Evolutionary conservation across 176 grass and related monocot species (phyloP).

Genomic region (Pharus latifolius): DNA sequence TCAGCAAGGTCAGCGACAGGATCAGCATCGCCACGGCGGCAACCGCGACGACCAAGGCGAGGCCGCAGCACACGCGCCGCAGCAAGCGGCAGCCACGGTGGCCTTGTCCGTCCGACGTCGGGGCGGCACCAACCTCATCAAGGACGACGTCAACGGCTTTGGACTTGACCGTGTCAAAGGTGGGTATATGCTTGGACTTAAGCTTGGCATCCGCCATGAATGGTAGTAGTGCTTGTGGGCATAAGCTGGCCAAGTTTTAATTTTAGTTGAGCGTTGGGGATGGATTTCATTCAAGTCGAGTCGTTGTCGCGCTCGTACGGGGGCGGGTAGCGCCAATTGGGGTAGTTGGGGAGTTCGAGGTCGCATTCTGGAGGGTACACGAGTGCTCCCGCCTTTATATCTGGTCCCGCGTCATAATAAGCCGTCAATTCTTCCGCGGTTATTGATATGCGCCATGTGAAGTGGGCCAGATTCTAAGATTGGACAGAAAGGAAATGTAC

Average conservation of each 20-base stretch:
- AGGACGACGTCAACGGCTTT: not conserved
- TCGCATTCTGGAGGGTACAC: not conserved
- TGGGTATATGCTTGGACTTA: not conserved
- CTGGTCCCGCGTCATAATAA: too few species aligned
- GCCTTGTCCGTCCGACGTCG: not conserved
- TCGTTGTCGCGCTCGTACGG: constrained; percentile 4
- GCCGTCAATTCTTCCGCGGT: too few species aligned
- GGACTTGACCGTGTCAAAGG: too few species aligned
- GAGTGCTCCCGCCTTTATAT: not conserved
- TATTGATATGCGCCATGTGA: too few species aligned
- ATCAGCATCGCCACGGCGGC: constrained; percentile 23
- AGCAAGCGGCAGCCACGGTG: not conserved
- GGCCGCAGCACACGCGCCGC: constrained; percentile 22
- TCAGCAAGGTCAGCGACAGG: constrained; percentile 50
- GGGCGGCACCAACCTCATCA: not conserved
- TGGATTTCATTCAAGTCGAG: constrained; percentile 30
- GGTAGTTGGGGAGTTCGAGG: constrained; percentile 12
- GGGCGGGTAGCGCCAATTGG: not conserved
- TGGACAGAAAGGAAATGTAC: too few species aligned
- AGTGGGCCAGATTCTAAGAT: too few species aligned
- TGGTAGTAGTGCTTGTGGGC: not conserved
- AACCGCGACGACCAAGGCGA: not conserved
- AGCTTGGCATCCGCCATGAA: constrained; percentile 7
- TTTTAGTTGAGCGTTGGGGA: not conserved
- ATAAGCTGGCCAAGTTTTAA: not conserved